A percentile compares a stretch with the other conserved stretches of the same genome.
Conservation (phyloP, 2,329 filamentous ascomycete genomes). For the Aspergillus unguis region DNA sequence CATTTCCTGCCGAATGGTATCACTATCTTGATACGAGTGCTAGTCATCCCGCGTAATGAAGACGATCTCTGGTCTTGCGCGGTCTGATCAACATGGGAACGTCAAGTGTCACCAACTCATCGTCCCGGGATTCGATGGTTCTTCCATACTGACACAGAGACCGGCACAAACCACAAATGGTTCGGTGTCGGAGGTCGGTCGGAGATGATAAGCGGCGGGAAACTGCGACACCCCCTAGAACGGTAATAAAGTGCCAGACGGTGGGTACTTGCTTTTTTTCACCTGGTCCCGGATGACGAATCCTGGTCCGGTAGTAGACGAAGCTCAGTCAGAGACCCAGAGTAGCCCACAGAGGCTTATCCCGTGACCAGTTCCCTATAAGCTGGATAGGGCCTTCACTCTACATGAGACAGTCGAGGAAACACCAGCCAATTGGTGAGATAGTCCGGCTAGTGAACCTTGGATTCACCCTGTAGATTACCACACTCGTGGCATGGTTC, state of each 20-base stretch:
- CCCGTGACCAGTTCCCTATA: too few relatives aligned
- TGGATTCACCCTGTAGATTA: too few relatives aligned
- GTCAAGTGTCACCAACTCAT: constrained; percentile 12
- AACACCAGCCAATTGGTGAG: too few relatives aligned
- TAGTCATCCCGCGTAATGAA: neutral
- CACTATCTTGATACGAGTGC: neutral
- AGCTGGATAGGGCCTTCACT: too few relatives aligned
- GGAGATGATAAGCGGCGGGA: neutral
- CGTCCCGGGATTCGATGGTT: neutral
- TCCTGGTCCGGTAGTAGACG: constrained; percentile 3
- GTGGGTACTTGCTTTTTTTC: constrained; percentile 7
- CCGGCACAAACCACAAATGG: neutral
- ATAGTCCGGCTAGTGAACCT: too few relatives aligned
- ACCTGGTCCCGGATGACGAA: constrained; percentile 7
- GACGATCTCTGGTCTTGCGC: constrained; percentile 18
- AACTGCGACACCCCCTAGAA: neutral
- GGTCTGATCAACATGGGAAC: constrained; percentile 21
- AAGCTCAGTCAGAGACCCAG: neutral
- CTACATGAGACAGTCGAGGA: too few relatives aligned
- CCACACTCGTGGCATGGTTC: too few relatives aligned
- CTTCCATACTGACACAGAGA: constrained; percentile 37
- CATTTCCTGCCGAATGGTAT: neutral
- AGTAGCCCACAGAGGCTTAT: neutral
- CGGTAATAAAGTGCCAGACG: constrained; percentile 2
- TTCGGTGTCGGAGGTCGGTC: constrained; percentile 1